Base-by-base conservation (phyloP, 495 filamentous ascomycete species). In the Penicillium cosmopolitanum region DNA sequence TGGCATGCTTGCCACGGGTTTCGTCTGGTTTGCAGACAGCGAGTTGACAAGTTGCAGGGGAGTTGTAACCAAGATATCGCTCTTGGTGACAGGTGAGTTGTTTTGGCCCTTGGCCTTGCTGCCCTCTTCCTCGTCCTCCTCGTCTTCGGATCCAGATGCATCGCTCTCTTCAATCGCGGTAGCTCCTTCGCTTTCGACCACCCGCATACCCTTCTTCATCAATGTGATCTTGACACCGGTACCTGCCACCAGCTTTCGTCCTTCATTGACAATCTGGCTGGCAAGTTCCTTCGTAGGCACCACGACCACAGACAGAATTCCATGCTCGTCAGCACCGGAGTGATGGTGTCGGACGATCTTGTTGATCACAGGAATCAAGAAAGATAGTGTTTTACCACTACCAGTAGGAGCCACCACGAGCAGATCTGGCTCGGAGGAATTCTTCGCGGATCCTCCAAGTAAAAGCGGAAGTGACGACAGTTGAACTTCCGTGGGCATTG, bases 301-400 rank as follows among this genome's bases (percentile, higher is more conserved):
- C 36, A 98, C 78, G 15, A 98, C 80, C 2, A 98, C 73, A 82
- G 80, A 75, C 19, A 75, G 62, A 15, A 90, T 77, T 6, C 81
- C 78, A 64, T 85, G 84, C 51, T 79, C 71, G 7, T 75, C 71
- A 28, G 69, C 54, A 44, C 80, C 73, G 51, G 74, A 64, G 76
- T 77, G 75, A 54, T 79, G 77, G 55, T 78, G 72, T 46, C 76
- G 77, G 31, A 94, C 76, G 47, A 94, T 84, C 50, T 82, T 80
- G 67, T 97, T 88, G 51, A 98, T 81, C 16, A 92, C 80, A 0
- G 93, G 92, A 25, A 99, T 89, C 68, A 98, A 72, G 66, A 97
- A 99, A 4, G 91, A 89, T 55, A 98, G 72, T 0, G 95, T 98
- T 77, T 99, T 99, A n/a, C 95, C 95, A 67, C 93, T 97, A 18